These are phyloP conservation scores for Balakata baccata DNA, from an alignment of 345 rosid genomes.

Conservation along the genomic window DNA sequence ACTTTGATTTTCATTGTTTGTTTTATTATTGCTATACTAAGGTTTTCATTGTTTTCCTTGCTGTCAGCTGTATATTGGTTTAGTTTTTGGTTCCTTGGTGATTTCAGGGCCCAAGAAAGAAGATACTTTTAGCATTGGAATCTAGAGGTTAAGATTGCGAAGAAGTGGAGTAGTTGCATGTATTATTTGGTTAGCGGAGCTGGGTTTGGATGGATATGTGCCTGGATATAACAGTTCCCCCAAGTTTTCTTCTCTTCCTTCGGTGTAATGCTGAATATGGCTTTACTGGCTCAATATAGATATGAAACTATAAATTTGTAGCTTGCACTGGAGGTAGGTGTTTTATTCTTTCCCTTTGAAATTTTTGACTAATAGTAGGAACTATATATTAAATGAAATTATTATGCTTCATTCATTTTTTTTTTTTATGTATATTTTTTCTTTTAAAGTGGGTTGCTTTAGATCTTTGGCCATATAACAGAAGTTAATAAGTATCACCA, in stretches of 20 bases:
- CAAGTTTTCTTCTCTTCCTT: background rate
- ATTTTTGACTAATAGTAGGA: background rate
- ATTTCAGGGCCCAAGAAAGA: slow-evolving; percentile 94
- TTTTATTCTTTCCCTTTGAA: background rate
- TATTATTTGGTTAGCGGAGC: slow-evolving; percentile 18
- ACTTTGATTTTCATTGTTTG: background rate
- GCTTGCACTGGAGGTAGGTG: slow-evolving; percentile 14
- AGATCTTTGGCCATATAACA: no score
- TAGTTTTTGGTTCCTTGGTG: slow-evolving; percentile 20
- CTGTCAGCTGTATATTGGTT: background rate
- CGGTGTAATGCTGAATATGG: slow-evolving; percentile 15
- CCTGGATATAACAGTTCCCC: slow-evolving; percentile 21
- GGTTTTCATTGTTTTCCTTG: background rate
- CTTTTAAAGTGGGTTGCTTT: no score
- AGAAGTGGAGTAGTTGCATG: slow-evolving; percentile 17
- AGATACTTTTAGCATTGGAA: slow-evolving; percentile 81
- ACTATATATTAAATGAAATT: slow-evolving; percentile 8
- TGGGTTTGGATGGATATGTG: slow-evolving; percentile 19
- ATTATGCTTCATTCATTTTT: background rate
- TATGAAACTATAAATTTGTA: slow-evolving; percentile 13
- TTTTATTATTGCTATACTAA: background rate
- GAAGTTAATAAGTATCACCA: no score
- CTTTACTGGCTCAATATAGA: slow-evolving; percentile 20
- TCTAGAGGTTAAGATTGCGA: slow-evolving; percentile 45
- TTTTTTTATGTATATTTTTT: no score